These are phyloP conservation scores for Neoboletus magnificus DNA, from an alignment of 768 basidiomycete species.

Conservation along the genomic window DNA sequence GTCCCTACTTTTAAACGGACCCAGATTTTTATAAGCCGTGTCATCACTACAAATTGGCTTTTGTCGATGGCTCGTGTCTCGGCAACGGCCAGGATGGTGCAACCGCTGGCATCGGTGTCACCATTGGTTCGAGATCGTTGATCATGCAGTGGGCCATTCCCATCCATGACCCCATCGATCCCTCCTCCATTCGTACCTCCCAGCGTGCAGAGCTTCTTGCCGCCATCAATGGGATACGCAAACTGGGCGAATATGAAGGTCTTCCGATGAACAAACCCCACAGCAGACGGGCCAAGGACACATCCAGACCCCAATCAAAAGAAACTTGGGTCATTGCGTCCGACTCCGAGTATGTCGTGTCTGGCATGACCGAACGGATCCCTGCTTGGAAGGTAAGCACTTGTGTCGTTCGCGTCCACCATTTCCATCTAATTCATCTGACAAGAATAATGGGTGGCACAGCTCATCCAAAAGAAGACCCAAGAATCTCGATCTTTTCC, in stretches of 20 bases:
- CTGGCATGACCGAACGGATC: conserved; percentile 1
- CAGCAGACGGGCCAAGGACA: not conserved
- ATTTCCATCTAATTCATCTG: not conserved
- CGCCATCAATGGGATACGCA: not conserved
- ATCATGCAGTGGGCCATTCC: conserved; percentile 17
- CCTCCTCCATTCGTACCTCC: conserved; percentile 14
- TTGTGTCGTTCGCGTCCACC: not conserved
- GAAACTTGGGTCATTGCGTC: not conserved
- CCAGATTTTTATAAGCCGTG: conserved; percentile 8
- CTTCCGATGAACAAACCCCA: not conserved
- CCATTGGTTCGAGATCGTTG: conserved; percentile 10
- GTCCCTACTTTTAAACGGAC: not conserved
- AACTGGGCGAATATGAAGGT: not conserved
- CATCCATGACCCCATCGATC: conserved; percentile 20
- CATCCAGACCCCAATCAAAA: not conserved
- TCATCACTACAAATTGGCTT: conserved; percentile 10
- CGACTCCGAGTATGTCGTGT: conserved; percentile 2
- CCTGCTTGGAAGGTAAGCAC: not conserved
- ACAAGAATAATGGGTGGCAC: not conserved
- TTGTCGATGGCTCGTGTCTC: not conserved
- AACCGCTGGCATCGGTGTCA: conserved; percentile 24
- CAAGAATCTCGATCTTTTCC: conserved; percentile 5
- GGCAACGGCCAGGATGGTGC: conserved; percentile 15
- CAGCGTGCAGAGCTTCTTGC: conserved; percentile 7
- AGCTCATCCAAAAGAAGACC: not conserved